Evolutionary conservation across 108 stramenopile species (phyloP), one percentile per base, ranked within the genome.

Genomic region (Bacterosira constricta): DNA sequence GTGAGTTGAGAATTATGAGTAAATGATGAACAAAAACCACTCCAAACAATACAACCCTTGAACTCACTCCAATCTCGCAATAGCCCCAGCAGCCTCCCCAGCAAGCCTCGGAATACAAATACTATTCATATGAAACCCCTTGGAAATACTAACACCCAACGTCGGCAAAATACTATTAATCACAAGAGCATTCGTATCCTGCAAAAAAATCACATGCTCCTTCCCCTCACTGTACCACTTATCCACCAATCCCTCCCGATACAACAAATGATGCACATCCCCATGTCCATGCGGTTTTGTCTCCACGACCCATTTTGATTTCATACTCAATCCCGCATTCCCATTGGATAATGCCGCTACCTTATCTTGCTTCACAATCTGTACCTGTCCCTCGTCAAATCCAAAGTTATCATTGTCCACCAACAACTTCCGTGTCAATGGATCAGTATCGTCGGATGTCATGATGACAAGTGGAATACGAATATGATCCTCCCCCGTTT

Each of bases 261-360:
- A 90, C 65, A 99, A 75, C 36, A 99, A 69, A 61, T 92, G 84
- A 76, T 99, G 99, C 31, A 99, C 99, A 77, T 99, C 99, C 30
- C 99, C 99, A 71, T 99, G 99, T 4, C 99, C 99, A 74, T 99
- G 99, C 7, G 99, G 99, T 75, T 99, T 99, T 25, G 98, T 98
- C 73, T 97, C 92, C 50, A 98, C 55, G 21, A 80, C 52, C 94
- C 94, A 97, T 13, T 81, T 83, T n/a, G 88, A 89, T 17, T 92
- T 89, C 75, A 93, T 62, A 17, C 95, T 96, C 58, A 99, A 75
- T 46, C 86, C 88, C 9, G 96, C 98, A 63, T 79, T 83, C 21
- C 80, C 81, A 82, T 97, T 96, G 35, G 88, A 85, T 37, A 99
- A 71, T 0, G 98, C 97, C 7, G 97, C 88, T 1, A 99, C 98